Evolutionary conservation across 202 grass and related monocot genomes (phyloP).

Genomic region (Cymbopogon flexuosus): DNA sequence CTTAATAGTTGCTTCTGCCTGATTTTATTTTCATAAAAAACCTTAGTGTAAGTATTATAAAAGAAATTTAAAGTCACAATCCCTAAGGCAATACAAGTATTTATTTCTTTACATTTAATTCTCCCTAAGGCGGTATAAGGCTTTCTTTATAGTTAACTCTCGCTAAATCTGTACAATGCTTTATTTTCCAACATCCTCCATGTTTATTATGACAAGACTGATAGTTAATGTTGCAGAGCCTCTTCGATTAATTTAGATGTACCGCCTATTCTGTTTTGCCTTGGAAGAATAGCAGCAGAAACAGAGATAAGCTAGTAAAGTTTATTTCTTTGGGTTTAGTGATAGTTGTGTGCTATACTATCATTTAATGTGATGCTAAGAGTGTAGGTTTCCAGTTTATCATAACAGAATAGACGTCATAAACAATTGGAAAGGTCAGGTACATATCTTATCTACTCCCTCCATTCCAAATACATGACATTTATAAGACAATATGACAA

Average conservation of each 20-base stretch:
- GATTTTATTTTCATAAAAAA: slow-evolving; percentile 11
- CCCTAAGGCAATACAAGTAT: not conserved
- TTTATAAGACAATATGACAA: too few species aligned
- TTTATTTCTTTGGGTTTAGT: not conserved
- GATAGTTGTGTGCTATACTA: not conserved
- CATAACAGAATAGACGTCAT: not conserved
- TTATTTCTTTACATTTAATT: not conserved
- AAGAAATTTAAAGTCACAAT: slow-evolving; percentile 6
- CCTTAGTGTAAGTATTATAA: not conserved
- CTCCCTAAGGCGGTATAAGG: not conserved
- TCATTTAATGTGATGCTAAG: not conserved
- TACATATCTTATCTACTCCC: not conserved
- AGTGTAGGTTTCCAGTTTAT: not conserved
- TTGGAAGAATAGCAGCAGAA: not conserved
- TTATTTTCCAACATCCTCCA: slow-evolving; percentile 5
- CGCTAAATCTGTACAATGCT: not conserved
- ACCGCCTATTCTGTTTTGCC: not conserved
- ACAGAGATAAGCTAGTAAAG: not conserved
- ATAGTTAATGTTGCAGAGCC: not conserved
- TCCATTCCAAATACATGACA: not conserved
- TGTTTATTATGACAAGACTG: slow-evolving; percentile 7
- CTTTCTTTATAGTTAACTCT: not conserved
- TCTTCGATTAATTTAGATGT: not conserved
- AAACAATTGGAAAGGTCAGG: not conserved
- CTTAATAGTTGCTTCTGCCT: slow-evolving; percentile 79